Evolutionary conservation across 2,329 filamentous ascomycete genomes (phyloP).

Genomic region (Alternaria conjuncta): DNA sequence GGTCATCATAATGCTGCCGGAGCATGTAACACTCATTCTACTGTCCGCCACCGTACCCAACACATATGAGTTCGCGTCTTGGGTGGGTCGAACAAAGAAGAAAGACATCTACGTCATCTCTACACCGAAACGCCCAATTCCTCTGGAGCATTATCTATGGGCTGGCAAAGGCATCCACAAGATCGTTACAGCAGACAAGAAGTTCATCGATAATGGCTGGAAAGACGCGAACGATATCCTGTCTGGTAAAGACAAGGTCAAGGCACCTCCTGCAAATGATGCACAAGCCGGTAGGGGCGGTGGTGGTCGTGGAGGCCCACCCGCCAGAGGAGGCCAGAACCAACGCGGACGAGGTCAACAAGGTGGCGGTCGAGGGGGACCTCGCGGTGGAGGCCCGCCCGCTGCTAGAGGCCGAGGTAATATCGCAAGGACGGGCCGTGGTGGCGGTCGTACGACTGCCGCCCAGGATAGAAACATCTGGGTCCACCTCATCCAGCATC

Average conservation of each 20-base stretch:
- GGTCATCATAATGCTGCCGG: slow-evolving; percentile 98
- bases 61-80: slow-evolving; percentile 96
- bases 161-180: slow-evolving; percentile 90
- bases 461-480: slow-evolving; percentile 96
- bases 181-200: slow-evolving; percentile 92
- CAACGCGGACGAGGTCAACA: slow-evolving; percentile 57
- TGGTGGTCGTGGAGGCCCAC: slow-evolving; percentile 52
- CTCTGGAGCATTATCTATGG: slow-evolving; percentile 96
- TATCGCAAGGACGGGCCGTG: slow-evolving; percentile 85
- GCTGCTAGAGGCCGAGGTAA: slow-evolving; percentile 72
- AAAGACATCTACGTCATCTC: slow-evolving; percentile 99
- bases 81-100: slow-evolving; percentile 97
- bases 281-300: slow-evolving; percentile 61
- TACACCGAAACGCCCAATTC: slow-evolving; percentile 91
- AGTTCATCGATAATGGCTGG: slow-evolving; percentile 91
- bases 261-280: slow-evolving; percentile 59
- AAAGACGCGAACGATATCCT: slow-evolving; percentile 87
- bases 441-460: slow-evolving; percentile 84
- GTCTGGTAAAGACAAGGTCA: slow-evolving; percentile 80
- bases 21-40: slow-evolving; percentile 93
- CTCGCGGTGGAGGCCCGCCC: slow-evolving; percentile 63
- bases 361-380: slow-evolving; percentile 53
- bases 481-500: slow-evolving; percentile 92
- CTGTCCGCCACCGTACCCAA: slow-evolving; percentile 97
- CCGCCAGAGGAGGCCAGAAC: slow-evolving; percentile 58